Evolutionary conservation across 805 yeast species (phyloP).

Genomic region (Starmerella powellii): DNA sequence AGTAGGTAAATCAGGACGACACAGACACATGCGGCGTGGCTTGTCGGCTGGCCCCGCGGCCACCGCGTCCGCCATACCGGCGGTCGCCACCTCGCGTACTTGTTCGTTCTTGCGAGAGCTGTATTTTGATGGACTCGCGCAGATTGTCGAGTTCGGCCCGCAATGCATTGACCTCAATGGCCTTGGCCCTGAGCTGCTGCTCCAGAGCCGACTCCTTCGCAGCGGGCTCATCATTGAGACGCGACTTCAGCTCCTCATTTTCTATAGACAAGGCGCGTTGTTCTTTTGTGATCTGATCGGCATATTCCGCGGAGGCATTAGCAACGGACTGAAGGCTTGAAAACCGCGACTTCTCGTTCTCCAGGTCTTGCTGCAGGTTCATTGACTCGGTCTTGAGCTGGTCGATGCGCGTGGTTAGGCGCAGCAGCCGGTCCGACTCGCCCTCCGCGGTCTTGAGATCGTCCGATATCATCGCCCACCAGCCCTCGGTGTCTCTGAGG

Average conservation of each 20-base stretch:
- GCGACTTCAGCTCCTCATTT: slow-evolving; percentile 38
- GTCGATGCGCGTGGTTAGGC: slow-evolving; percentile 9
- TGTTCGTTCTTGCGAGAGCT: slow-evolving; percentile 6
- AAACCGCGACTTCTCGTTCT: slow-evolving; percentile 21
- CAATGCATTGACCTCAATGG: slow-evolving; percentile 24
- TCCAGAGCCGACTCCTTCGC: slow-evolving; percentile 23
- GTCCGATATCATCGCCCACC: slow-evolving; percentile 22
- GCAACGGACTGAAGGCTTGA: slow-evolving; percentile 25
- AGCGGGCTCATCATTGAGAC: slow-evolving; percentile 30
- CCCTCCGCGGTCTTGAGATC: slow-evolving; percentile 36
- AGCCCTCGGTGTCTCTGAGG: slow-evolving; percentile 1
- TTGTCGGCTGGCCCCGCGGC: slow-evolving; percentile 16
- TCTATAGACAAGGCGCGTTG: slow-evolving; percentile 14
- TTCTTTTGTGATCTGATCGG: slow-evolving; percentile 9
- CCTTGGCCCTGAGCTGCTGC: slow-evolving; percentile 26
- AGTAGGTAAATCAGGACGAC: not conserved
- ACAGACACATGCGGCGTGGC: slow-evolving; percentile 8
- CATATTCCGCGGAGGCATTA: slow-evolving; percentile 24
- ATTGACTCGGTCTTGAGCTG: not conserved
- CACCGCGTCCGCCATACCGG: slow-evolving; percentile 14
- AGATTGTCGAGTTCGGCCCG: slow-evolving; percentile 23
- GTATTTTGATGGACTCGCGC: slow-evolving; percentile 26
- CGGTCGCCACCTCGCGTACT: slow-evolving; percentile 10
- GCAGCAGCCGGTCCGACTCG: slow-evolving; percentile 30
- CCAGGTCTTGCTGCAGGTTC: not conserved